phyloP scores from a whole-genome alignment of 2,329 filamentous ascomycete genomes.

The Hymenoscyphus fraxineus region DNA sequence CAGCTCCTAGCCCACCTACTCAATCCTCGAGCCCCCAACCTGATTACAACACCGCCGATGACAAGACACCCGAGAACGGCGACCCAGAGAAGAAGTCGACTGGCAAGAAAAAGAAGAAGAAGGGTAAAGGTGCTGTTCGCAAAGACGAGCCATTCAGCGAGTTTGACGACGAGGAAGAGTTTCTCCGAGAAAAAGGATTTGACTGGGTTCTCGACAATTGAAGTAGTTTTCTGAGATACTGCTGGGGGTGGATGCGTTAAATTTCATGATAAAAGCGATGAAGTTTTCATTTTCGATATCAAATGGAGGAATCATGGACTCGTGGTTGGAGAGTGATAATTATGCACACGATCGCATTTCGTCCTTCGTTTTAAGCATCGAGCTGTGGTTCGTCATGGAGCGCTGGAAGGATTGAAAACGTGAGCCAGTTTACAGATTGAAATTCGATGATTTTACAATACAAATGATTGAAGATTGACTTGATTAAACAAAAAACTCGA shows the following conservation, averaged over 20 bases:
- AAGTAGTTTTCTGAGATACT: background rate
- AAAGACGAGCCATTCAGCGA: constrained; percentile 3
- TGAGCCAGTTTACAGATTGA: background rate
- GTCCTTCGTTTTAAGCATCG: background rate
- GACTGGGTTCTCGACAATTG: background rate
- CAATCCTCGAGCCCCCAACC: background rate
- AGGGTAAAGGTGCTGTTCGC: background rate
- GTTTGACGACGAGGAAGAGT: constrained; percentile 1
- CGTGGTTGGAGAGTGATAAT: background rate
- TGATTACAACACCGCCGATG: background rate
- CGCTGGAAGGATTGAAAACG: background rate
- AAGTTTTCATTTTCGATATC: background rate
- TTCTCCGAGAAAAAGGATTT: constrained; percentile 1
- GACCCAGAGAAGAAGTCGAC: background rate
- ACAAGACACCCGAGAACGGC: background rate
- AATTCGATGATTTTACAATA: background rate
- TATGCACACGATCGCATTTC: background rate
- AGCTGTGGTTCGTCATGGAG: background rate
- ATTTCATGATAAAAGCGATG: background rate
- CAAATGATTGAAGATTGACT: background rate
- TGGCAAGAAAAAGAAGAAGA: background rate
- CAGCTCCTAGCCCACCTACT: background rate
- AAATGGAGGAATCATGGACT: background rate
- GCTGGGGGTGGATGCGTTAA: background rate
- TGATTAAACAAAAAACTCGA: background rate